phyloP scores from a whole-genome alignment of 345 rosid species.

The Populus alba region DNA sequence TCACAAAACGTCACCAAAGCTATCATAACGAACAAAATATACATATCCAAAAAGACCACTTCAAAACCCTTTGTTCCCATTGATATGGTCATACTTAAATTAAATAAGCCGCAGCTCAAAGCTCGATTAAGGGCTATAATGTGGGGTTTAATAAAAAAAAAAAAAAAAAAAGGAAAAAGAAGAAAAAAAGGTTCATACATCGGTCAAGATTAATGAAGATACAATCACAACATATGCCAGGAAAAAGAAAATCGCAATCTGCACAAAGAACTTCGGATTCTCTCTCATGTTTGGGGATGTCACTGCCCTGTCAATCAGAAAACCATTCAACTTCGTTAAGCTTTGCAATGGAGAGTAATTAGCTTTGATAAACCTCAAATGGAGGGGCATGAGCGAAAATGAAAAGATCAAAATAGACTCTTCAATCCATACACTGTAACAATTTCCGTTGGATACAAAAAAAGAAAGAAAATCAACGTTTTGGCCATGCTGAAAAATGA shows the following conservation, averaged over 20 bases:
- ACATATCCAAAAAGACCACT: neutral
- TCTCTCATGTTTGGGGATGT: conserved; percentile 99
- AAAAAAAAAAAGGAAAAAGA: neutral
- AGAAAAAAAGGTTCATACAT: conserved; percentile 43
- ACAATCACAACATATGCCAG: conserved; percentile 92
- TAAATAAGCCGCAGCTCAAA: conserved; percentile 6
- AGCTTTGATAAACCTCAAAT: neutral
- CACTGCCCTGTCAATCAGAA: conserved; percentile 68
- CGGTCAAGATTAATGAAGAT: conserved; percentile 91
- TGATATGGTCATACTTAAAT: conserved; percentile 13
- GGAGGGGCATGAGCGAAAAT: neutral
- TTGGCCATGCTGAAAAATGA: neutral
- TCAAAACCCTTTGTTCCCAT: conserved; percentile 13
- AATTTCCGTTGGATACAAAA: neutral
- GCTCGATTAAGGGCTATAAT: neutral
- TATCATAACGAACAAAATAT: neutral
- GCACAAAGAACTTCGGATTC: conserved; percentile 84
- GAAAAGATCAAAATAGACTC: neutral
- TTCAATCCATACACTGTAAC: neutral
- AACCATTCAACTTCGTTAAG: neutral
- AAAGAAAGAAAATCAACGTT: neutral
- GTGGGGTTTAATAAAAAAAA: neutral
- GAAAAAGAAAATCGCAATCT: conserved; percentile 81
- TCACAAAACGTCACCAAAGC: too few relatives aligned
- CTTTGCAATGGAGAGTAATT: neutral